Evolutionary conservation across 2,329 filamentous ascomycete genomes (phyloP).

Genomic region (Gliomastix tumulicola): DNA sequence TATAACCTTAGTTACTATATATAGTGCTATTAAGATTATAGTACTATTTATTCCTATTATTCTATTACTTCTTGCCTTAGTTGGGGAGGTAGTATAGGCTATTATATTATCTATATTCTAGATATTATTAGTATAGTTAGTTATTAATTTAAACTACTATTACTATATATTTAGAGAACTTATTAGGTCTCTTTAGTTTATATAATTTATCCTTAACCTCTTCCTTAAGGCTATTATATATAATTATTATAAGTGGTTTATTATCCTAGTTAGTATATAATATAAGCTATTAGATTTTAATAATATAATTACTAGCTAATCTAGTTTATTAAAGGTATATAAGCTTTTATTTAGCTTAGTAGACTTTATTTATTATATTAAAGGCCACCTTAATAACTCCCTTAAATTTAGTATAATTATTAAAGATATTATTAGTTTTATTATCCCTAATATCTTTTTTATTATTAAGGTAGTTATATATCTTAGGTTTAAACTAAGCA

Average conservation of each 20-base stretch:
- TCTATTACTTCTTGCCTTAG: not conserved
- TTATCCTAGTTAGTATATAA: not conserved
- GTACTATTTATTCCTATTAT: not conserved
- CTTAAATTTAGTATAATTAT: slow-evolving; percentile 2
- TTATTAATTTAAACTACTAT: not conserved
- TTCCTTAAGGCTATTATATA: not conserved
- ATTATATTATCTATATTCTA: not conserved
- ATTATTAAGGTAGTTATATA: not conserved
- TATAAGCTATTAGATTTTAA: not conserved
- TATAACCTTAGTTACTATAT: slow-evolving; percentile 1
- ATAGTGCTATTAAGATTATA: not conserved
- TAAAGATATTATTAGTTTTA: not conserved
- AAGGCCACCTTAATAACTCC: not conserved
- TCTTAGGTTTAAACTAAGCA: not conserved
- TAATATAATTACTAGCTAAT: not conserved
- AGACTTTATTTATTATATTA: slow-evolving; percentile 1
- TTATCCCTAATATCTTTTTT: too few species aligned
- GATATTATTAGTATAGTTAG: not conserved
- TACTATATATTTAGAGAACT: not conserved
- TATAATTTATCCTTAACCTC: slow-evolving; percentile 4
- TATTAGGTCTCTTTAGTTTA: not conserved
- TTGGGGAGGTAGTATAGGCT: not conserved
- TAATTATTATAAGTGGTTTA: not conserved
- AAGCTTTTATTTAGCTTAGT: not conserved
- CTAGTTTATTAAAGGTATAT: not conserved